Conservation (phyloP, 345 rosid species). For the Gossypium australe region DNA sequence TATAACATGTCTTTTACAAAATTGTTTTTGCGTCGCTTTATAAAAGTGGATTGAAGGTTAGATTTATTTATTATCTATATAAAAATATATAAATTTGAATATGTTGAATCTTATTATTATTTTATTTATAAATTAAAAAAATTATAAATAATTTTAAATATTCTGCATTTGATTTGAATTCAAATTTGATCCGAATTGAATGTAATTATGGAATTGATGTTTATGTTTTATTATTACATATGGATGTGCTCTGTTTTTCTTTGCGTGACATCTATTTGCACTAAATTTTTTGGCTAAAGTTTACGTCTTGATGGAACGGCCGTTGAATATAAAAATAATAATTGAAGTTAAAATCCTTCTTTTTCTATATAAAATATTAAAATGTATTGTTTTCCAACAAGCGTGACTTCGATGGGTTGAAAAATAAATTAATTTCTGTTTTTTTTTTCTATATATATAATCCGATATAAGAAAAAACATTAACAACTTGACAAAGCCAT, state of each 20-base stretch:
- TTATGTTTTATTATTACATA: background rate
- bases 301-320: conserved; percentile 17
- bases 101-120: accelerated
- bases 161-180: too few relatives aligned
- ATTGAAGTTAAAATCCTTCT: conserved; percentile 6
- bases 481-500: conserved; percentile 18
- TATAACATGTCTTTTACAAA: background rate
- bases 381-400: background rate
- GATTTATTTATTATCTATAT: accelerated
- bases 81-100: too few relatives aligned
- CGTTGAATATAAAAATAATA: conserved; percentile 27
- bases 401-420: background rate
- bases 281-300: background rate
- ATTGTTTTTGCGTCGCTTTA: background rate
- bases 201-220: conserved; percentile 4
- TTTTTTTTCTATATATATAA: background rate
- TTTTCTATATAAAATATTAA: background rate
- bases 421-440: background rate
- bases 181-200: too few relatives aligned
- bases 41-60: background rate
- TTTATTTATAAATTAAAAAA: too few relatives aligned
- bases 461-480: background rate
- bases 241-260: background rate
- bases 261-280: conserved; percentile 12
- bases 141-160: too few relatives aligned